A percentile compares a stretch with the other conserved stretches of the same genome.
Conservation (phyloP, 345 rosid species). For the Lepidium africanum region DNA sequence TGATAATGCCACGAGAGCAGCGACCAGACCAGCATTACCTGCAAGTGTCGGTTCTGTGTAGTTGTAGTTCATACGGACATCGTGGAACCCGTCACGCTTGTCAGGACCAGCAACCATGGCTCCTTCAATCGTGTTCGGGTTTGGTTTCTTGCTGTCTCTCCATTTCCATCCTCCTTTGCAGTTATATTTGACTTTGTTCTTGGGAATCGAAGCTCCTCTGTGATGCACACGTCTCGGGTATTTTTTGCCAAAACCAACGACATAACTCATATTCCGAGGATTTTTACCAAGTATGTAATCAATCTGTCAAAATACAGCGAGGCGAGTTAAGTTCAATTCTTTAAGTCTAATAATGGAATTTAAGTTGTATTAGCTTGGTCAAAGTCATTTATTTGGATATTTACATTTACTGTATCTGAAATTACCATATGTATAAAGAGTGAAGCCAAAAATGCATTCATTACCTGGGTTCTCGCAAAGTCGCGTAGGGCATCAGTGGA, state of each 20-base stretch:
- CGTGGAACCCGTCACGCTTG: constrained; percentile 74
- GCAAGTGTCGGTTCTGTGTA: constrained; percentile 95
- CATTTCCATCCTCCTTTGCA: constrained; percentile 98
- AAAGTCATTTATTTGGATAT: background rate
- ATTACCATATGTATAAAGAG: background rate
- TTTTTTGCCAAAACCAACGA: constrained; percentile 77
- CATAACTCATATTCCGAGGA: constrained; percentile 88
- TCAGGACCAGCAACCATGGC: constrained; percentile 99
- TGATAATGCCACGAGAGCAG: constrained; percentile 82
- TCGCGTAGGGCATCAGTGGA: constrained; percentile 59
- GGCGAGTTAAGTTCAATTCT: background rate
- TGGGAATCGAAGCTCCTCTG: constrained; percentile 88
- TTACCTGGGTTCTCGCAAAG: constrained; percentile 83
- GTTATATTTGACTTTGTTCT: constrained; percentile 70
- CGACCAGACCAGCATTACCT: constrained; percentile 90
- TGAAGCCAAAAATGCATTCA: background rate
- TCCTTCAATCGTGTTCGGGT: constrained; percentile 79
- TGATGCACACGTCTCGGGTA: constrained; percentile 84
- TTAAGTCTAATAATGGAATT: background rate
- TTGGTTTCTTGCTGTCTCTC: constrained; percentile 77
- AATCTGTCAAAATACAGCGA: constrained; percentile 39
- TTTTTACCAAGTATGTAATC: constrained; percentile 90
- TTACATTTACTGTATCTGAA: background rate
- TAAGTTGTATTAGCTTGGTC: background rate
- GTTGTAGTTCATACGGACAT: constrained; percentile 82